Percentiles rank a stretch among this genome's conserved stretches.
phyloP scores from a whole-genome alignment of 1,284 basidiomycete species.

The Tilletia setariae region DNA sequence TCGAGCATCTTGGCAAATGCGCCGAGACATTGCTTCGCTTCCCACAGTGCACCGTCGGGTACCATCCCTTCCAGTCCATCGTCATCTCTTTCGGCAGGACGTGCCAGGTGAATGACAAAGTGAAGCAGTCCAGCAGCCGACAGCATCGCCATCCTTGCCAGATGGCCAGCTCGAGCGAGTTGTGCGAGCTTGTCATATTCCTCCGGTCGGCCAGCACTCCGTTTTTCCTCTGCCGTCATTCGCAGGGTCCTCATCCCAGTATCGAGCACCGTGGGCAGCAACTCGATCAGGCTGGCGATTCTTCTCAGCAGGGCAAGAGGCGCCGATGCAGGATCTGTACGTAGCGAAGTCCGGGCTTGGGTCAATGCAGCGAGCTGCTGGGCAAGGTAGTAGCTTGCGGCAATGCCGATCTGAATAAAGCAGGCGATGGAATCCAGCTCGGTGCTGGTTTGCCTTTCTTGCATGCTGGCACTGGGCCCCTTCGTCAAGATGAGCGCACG shows the following conservation, averaged over 20 bases:
- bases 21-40: not conserved
- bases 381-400: not conserved
- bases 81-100: not conserved
- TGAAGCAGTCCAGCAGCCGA: not conserved
- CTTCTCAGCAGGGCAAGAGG: not conserved
- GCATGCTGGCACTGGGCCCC: not conserved
- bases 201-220: not conserved
- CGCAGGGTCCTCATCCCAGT: not conserved
- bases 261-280: not conserved
- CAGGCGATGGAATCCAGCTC: not conserved
- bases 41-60: not conserved
- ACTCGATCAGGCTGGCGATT: too few species aligned
- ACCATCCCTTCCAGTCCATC: not conserved
- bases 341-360: not conserved
- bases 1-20: slow-evolving; percentile 1
- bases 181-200: not conserved
- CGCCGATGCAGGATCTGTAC: not conserved
- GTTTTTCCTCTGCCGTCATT: not conserved
- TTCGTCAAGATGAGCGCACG: not conserved
- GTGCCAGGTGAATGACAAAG: not conserved
- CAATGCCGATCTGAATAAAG: not conserved
- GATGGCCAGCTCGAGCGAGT: not conserved
- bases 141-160: not conserved
- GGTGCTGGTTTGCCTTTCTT: not conserved
- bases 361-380: not conserved